Conservation (phyloP, 306 rosid species). For the Trichosanthes truncata region DNA sequence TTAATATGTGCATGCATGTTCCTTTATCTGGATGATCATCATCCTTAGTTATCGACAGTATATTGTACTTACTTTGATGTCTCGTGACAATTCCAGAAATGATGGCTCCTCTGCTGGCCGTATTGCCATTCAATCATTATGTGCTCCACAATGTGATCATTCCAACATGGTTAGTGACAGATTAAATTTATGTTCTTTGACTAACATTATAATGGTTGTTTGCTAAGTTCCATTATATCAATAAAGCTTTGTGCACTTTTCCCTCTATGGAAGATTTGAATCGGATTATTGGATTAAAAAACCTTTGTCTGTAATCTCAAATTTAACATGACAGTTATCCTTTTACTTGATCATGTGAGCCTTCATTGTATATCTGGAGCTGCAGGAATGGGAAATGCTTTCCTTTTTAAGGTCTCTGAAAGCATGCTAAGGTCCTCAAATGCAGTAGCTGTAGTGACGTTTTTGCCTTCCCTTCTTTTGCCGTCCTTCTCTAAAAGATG, state of each 20-base stretch:
- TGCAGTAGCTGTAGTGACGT: constrained; percentile 67
- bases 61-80: background rate
- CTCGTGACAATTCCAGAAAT: constrained; percentile 22
- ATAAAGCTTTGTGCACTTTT: background rate
- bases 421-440: constrained; percentile 57
- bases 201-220: no score
- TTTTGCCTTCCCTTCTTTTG: constrained; percentile 59
- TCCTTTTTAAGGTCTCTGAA: constrained; percentile 66
- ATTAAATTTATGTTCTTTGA: background rate
- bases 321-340: background rate
- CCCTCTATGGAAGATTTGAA: background rate
- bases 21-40: background rate
- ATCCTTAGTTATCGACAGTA: background rate
- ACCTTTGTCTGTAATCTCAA: background rate
- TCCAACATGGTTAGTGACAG: constrained; percentile 48
- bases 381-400: constrained; percentile 89
- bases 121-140: constrained; percentile 78
- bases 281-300: no score
- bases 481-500: constrained; percentile 58
- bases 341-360: background rate
- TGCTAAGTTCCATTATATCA: no score
- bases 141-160: constrained; percentile 76
- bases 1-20: background rate
- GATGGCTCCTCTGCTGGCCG: constrained; percentile 52
- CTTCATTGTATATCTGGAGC: background rate